Base-by-base conservation (phyloP, 768 basidiomycete species). In the Terana coerulea region DNA sequence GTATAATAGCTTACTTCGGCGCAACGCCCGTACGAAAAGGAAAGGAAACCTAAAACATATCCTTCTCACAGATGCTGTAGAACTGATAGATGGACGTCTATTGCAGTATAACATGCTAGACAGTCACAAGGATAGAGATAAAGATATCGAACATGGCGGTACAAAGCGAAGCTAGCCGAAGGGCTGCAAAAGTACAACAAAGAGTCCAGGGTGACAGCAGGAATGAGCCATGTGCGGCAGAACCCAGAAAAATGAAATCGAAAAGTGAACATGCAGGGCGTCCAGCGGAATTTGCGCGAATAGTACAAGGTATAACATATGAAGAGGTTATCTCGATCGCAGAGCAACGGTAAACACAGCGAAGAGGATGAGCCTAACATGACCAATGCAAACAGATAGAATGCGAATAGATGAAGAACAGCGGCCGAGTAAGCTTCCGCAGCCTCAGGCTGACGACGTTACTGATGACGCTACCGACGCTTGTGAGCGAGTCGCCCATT, bases 401-500 rank as follows among this genome's bases (percentile, higher is more conserved):
- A 47, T 47, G 33, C 33, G 33, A 35, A 35, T 19, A 47, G 33
- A 7, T 6, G 24, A 6, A 47, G 8, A 40, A 22, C 5, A 22
- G 39, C 19, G 5, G 21, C 21, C 5, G 39, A 15, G 8, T 40
- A 19, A 40, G 21, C 39, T 21, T 40, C 25, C 19, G 19, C 31
- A 9, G 45, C 30, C 19, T 29, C 30, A 19, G n/a, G n/a, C n/a
- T n/a, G n/a, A 43, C 51, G 25, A 65, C 57, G 59, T 74, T 45
- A 70, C 66, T 46, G 71, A 57, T 53, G 72, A 66, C 36, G 72
- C 62, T 42, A 72, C 64, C 56, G 68, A 67, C 53, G 69, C 67
- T 46, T 62, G 75, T 51, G 83, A 82, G 54, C 84, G 77, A 52
- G 80, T 83, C 43, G 87, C 81, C 88, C 89, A 88, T 59, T 78